Evolutionary conservation across 2,329 filamentous ascomycete species (phyloP).

Genomic region (Paecilomyces variotii): DNA sequence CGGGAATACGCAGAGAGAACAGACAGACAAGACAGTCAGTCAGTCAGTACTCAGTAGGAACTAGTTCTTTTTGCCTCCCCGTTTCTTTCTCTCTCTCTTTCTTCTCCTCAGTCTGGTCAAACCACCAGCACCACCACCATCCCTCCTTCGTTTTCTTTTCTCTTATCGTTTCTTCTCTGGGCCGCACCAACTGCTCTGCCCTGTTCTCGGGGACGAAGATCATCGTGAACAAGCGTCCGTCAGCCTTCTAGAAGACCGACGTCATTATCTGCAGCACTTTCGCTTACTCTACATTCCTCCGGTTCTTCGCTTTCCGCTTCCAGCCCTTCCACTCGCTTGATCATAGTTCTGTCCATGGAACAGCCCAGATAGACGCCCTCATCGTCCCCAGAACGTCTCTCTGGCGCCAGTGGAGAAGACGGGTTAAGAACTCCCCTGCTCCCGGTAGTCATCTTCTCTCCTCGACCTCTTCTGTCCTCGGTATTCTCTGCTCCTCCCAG

Average conservation of each 20-base stretch:
- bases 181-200: not conserved
- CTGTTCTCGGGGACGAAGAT: not conserved
- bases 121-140: not conserved
- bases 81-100: slow-evolving; percentile 3
- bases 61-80: slow-evolving; percentile 1
- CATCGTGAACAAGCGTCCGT: not conserved
- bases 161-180: not conserved
- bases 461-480: not conserved
- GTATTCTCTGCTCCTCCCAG: not conserved
- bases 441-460: not conserved
- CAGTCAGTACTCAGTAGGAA: too few relatives aligned
- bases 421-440: not conserved
- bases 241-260: not conserved
- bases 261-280: not conserved
- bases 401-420: not conserved
- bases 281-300: not conserved
- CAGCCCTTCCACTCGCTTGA: not conserved
- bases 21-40: slow-evolving; percentile 2
- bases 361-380: not conserved
- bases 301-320: not conserved
- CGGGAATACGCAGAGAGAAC: slow-evolving; percentile 1
- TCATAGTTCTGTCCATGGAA: not conserved
- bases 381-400: not conserved
- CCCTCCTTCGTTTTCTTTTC: not conserved
- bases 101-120: not conserved